Percentiles rank a stretch among this genome's conserved stretches.
These are phyloP conservation scores for Pistacia vera DNA, from an alignment of 345 rosid genomes.

Conservation along the genomic window DNA sequence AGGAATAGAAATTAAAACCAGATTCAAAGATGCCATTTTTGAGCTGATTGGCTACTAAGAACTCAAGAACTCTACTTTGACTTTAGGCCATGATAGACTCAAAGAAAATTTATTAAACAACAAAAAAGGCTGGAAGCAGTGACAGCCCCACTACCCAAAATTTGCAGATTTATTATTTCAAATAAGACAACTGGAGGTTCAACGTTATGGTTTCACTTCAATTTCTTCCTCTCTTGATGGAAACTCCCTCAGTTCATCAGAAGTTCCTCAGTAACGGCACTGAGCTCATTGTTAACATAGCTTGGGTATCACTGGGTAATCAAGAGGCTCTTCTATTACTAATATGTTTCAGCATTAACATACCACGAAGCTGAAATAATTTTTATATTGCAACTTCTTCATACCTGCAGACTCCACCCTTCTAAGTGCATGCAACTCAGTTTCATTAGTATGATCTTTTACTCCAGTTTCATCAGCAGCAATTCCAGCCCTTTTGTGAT, in stretches of 20 bases:
- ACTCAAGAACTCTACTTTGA: background rate
- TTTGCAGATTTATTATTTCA: background rate
- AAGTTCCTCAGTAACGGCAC: background rate
- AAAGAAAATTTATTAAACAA: background rate
- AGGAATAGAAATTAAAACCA: background rate
- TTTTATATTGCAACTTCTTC: constrained; percentile 11
- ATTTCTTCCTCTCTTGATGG: background rate
- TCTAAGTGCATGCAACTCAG: constrained; percentile 25
- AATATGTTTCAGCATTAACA: background rate
- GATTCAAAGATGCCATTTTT: background rate
- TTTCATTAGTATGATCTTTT: constrained; percentile 27
- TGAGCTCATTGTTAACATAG: background rate
- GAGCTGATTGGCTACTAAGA: background rate
- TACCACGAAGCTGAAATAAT: background rate
- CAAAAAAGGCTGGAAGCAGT: background rate
- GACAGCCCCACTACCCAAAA: background rate
- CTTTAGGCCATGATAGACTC: background rate
- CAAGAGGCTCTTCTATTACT: background rate
- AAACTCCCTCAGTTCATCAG: background rate
- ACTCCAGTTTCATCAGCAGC: constrained; percentile 24
- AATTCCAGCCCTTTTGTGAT: constrained; percentile 21
- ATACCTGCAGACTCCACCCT: constrained; percentile 35
- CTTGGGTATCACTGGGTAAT: background rate
- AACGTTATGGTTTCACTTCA: background rate
- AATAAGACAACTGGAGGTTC: background rate